These are phyloP conservation scores for Glarea lozoyensis DNA, from an alignment of 495 filamentous ascomycete species.

Conservation along the genomic window DNA sequence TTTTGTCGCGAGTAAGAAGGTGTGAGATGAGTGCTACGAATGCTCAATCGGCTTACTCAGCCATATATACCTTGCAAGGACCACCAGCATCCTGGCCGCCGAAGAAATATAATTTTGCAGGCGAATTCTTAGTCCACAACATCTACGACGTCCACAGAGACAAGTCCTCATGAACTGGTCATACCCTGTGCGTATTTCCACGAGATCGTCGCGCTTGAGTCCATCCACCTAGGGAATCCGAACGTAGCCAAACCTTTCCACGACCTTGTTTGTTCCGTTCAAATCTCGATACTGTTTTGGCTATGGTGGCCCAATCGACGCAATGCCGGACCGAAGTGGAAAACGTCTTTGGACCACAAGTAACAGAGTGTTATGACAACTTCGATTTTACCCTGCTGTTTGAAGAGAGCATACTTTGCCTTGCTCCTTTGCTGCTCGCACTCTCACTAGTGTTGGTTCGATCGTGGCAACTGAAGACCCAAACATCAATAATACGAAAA, in stretches of 20 bases:
- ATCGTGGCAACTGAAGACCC: background rate
- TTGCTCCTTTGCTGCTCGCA: conserved; percentile 25
- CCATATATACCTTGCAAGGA: background rate
- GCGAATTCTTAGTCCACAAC: background rate
- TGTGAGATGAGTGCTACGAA: background rate
- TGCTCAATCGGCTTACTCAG: background rate
- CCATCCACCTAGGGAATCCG: background rate
- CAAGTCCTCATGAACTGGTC: background rate
- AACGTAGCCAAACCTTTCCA: background rate
- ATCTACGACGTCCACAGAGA: background rate
- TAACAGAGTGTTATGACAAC: background rate
- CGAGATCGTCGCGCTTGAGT: background rate
- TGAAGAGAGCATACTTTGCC: conserved; percentile 44
- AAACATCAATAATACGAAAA: background rate
- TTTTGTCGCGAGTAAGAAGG: background rate
- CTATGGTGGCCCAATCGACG: background rate
- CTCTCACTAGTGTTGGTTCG: background rate
- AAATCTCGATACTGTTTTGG: background rate
- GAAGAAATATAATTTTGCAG: background rate
- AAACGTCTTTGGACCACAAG: conserved; percentile 2
- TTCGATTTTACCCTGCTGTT: conserved; percentile 29
- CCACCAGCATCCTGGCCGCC: background rate
- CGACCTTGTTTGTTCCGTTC: background rate
- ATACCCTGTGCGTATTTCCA: background rate
- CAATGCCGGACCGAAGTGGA: background rate